Percentiles rank a stretch among this genome's conserved stretches.
Conservation (phyloP, 148 eudicot genomes). For the Rhododendron kiyosumense region DNA sequence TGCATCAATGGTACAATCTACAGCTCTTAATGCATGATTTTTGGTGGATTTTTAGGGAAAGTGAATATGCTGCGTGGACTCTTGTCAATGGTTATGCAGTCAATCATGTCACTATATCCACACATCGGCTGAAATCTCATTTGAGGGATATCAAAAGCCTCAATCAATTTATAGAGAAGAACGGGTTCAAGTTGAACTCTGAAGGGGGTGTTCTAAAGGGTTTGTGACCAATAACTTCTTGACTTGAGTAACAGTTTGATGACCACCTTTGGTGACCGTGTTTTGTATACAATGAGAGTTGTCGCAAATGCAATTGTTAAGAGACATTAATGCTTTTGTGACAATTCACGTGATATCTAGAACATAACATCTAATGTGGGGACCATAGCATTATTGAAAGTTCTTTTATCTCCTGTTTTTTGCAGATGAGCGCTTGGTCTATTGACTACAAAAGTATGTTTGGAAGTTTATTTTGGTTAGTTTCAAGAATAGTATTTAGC, state of each 20-base stretch:
- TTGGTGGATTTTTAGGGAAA: slow-evolving; percentile 55
- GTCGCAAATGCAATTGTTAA: neutral
- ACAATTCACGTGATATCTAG: neutral
- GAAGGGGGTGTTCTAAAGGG: slow-evolving; percentile 92
- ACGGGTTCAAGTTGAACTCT: slow-evolving; percentile 78
- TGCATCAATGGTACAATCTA: neutral
- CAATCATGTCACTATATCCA: slow-evolving; percentile 89
- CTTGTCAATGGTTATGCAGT: slow-evolving; percentile 91
- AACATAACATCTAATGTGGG: neutral
- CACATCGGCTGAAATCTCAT: slow-evolving; percentile 63
- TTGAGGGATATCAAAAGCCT: slow-evolving; percentile 56
- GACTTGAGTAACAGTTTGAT: neutral
- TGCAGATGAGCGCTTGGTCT: neutral
- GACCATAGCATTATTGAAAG: neutral
- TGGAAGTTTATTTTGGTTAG: neutral
- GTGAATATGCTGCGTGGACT: slow-evolving; percentile 99
- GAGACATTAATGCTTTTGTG: neutral
- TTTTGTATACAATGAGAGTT: neutral
- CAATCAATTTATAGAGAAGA: slow-evolving; percentile 75
- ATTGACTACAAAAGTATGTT: neutral
- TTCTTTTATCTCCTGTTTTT: neutral
- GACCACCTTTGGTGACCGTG: neutral
- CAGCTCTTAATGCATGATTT: neutral
- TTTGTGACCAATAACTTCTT: slow-evolving; percentile 22
- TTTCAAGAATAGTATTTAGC: neutral